Base-by-base conservation (phyloP, 108 stramenopile species). In the Schizochytrium sp. region DNA sequence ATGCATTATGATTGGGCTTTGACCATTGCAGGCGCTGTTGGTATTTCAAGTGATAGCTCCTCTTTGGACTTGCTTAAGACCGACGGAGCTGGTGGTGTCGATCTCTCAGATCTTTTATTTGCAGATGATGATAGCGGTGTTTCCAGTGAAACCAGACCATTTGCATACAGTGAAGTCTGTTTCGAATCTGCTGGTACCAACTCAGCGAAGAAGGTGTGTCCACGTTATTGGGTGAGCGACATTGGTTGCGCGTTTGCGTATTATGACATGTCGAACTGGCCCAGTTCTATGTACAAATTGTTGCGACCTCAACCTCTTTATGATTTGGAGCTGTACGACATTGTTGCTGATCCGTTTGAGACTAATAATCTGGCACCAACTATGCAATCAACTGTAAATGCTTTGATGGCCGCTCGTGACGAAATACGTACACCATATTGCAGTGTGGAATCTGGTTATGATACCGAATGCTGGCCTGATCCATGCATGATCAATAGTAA, bases 161-260 rank as follows among this genome's bases (percentile, higher is more conserved):
- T 47, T 47, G 76, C 76, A 13, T 55, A 83, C 53, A 55, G 50
- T 53, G 76, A 83, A 55, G 55, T 83, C 47, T 83, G 76, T 40
- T 83, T 83, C 28, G 28, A 55, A 53, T 53, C 50, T 28, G 45
- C 76, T 7, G 76, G 76, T 0, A 83, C 50, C 0, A 83, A 17
- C 45, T n/a, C 28, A 53, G 55, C 49, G 53, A 55, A 55, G 50
- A 7, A 83, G 28, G 76, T 83, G 8, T 83, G 76, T 28, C 76
- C 76, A n/a, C 28, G 49, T 53, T 55, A 3, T 49, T 83, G 76
- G 76, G 53, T 49, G 50, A 83, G 53, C 47, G 53, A 83, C 28
- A 49, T 83, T 40, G 76, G 76, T 38, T 83, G 76, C 28, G 76
- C 76, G 5, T 83, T 55, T 28, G 76, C 76, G 76, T 83, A 55